Conservation (phyloP, 192 early-diverging fungal species). For the Rhizophagus clarus region DNA sequence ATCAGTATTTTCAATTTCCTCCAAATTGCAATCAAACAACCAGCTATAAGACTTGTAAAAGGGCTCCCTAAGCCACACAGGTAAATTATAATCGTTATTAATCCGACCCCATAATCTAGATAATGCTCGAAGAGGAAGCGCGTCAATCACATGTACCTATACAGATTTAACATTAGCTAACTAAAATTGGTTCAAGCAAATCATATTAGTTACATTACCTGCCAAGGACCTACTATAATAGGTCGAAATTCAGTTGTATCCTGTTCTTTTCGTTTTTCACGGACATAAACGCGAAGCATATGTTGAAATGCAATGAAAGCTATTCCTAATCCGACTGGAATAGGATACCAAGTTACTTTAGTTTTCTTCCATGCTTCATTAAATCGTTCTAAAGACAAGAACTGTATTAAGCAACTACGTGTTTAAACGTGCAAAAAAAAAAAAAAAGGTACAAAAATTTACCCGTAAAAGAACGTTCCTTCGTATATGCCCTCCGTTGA, state of each 20-base stretch:
- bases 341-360: slow-evolving; percentile 68
- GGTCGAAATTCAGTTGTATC: slow-evolving; percentile 37
- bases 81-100: slow-evolving; percentile 82
- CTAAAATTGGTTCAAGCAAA: slow-evolving; percentile 6
- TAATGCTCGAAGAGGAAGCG: slow-evolving; percentile 85
- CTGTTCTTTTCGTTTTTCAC: slow-evolving; percentile 42
- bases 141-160: slow-evolving; percentile 82
- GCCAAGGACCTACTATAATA: slow-evolving; percentile 82
- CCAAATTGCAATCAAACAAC: slow-evolving; percentile 89
- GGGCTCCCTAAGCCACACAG: slow-evolving; percentile 69
- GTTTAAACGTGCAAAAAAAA: background rate
- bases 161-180: background rate
- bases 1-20: slow-evolving; percentile 89
- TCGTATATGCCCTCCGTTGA: background rate
- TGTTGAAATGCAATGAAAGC: slow-evolving; percentile 73
- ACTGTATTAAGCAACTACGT: background rate
- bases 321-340: slow-evolving; percentile 74
- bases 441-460: background rate
- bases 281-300: slow-evolving; percentile 52
- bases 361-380: slow-evolving; percentile 51
- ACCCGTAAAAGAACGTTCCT: background rate
- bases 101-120: slow-evolving; percentile 92
- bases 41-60: slow-evolving; percentile 80
- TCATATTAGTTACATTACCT: slow-evolving; percentile 47
- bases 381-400: slow-evolving; percentile 36